Percentiles rank a stretch among this genome's conserved stretches.
Evolutionary conservation across 2,329 filamentous ascomycete genomes (phyloP).

Genomic region (Trichoderma pleuroti): DNA sequence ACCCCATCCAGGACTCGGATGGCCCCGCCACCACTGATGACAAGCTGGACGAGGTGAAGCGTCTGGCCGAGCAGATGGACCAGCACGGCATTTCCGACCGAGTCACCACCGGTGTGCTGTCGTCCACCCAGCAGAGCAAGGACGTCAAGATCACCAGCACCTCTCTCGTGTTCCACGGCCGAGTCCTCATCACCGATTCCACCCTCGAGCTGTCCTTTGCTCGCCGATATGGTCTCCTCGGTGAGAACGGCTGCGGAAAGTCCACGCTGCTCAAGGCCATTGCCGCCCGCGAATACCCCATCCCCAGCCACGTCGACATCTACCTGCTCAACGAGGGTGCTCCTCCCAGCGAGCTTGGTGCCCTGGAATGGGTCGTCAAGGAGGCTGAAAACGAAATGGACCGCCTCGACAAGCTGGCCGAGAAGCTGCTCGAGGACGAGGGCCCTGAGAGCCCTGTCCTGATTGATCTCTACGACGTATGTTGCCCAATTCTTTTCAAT

Average conservation of each 20-base stretch:
- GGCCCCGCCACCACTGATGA: constrained; percentile 66
- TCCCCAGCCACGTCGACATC: constrained; percentile 95
- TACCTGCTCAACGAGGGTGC: constrained; percentile 98
- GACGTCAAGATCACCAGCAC: constrained; percentile 96
- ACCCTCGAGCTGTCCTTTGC: constrained; percentile 91
- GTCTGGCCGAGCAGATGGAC: constrained; percentile 89
- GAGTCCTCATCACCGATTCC: constrained; percentile 90
- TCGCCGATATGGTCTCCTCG: constrained; percentile 88
- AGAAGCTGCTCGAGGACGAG: constrained; percentile 85
- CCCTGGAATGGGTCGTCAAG: constrained; percentile 93
- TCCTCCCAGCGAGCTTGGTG: constrained; percentile 80
- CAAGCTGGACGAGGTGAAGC: constrained; percentile 78
- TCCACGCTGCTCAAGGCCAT: constrained; percentile 97
- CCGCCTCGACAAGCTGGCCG: constrained; percentile 80
- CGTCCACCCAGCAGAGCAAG: constrained; percentile 78
- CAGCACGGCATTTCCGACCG: constrained; percentile 94
- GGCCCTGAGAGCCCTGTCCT: constrained; percentile 88
- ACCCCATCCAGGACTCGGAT: constrained; percentile 51
- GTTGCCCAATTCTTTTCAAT: constrained; percentile 35
- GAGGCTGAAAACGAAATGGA: constrained; percentile 93
- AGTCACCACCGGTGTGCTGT: constrained; percentile 94
- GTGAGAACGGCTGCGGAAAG: constrained; percentile 99
- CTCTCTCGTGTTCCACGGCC: constrained; percentile 95
- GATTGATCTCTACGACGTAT: constrained; percentile 92
- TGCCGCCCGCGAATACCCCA: constrained; percentile 86